Base-by-base conservation (phyloP, 805 yeast genomes). In the Candida odintsovae region DNA sequence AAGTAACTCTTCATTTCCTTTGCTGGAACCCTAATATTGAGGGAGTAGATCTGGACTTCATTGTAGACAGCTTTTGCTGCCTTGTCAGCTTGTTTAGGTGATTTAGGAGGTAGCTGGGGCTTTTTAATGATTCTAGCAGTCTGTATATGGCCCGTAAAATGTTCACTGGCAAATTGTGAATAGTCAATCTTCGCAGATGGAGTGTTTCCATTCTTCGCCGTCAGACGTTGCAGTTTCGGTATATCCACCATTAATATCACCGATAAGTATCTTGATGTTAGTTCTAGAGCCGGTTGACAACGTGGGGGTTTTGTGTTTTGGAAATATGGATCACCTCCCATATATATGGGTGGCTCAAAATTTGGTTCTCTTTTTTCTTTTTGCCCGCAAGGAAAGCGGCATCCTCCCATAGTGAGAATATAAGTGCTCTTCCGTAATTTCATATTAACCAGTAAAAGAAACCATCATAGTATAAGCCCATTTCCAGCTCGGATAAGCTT, bases 81-180 rank as follows among this genome's bases (percentile, higher is more conserved):
- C 13, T 16, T 18, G 20, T 33, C 36, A 8, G 18, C 36, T 12
- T 33, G 20, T 16, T 33, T 3, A 33, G 36, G 5, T 3, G 36
- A 16, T 8, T 8, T 33, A 10, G 15, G 18, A 9, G 36, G 20
- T 4, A 6, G 5, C 4, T 9, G 4, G 3, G 18, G 36, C 10
- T 18, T 33, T 12, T 33, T 25, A 10, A 18, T 25, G 10, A 18
- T 23, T 11, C 21, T 15, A 18, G 11, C 21, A 7, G 16, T 40
- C 42, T 26, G 35, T 15, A 20, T 12, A 22, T 21, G 40, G 20
- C 39, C 35, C 1, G 36, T 43, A 28, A 55, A 57, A 29, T 50
- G 44, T 11, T 50, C 43, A 11, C 29, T 20, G 6, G 61, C 60
- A 38, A 56, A 42, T 29, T 41, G 16, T 0, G 60, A 49, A 47